Conservation (phyloP, 23 red algal genomes). For the Gracilariopsis chorda region DNA sequence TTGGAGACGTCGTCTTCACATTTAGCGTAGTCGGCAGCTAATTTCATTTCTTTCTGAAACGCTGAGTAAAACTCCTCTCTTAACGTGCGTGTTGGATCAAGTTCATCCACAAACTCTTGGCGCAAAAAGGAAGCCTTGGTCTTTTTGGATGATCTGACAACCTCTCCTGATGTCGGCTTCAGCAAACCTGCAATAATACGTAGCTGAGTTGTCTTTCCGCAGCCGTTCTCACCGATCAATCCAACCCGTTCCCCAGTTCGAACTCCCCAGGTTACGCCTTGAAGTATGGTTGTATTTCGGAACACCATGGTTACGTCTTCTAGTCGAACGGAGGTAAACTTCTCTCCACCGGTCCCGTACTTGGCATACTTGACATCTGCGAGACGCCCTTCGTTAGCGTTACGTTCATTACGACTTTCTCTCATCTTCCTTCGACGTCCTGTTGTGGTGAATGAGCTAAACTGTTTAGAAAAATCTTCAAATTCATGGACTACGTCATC, state of each 20-base stretch:
- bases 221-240: constrained; percentile 92
- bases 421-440: constrained; percentile 51
- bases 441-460: constrained; percentile 61
- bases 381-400: constrained; percentile 20
- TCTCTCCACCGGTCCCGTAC: constrained; percentile 62
- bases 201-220: constrained; percentile 91
- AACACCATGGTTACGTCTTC: constrained; percentile 76
- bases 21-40: constrained; percentile 58
- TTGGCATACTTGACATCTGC: constrained; percentile 42
- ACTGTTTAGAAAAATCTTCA: constrained; percentile 58
- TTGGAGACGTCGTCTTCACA: constrained; percentile 63
- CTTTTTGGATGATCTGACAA: constrained; percentile 63
- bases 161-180: constrained; percentile 76
- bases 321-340: constrained; percentile 69
- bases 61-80: constrained; percentile 81
- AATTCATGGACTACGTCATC: constrained; percentile 61
- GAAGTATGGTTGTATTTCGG: constrained; percentile 66
- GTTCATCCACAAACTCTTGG: constrained; percentile 98
- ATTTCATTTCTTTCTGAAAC: constrained; percentile 63
- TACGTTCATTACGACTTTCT: constrained; percentile 9
- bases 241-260: constrained; percentile 91
- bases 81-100: constrained; percentile 82
- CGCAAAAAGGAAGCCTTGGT: constrained; percentile 80
- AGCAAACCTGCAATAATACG: constrained; percentile 84
- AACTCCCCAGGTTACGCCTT: constrained; percentile 82